Percentiles rank a stretch among this genome's conserved stretches.
Conservation (phyloP, 768 basidiomycete species). For the Amyloporia xantha region DNA sequence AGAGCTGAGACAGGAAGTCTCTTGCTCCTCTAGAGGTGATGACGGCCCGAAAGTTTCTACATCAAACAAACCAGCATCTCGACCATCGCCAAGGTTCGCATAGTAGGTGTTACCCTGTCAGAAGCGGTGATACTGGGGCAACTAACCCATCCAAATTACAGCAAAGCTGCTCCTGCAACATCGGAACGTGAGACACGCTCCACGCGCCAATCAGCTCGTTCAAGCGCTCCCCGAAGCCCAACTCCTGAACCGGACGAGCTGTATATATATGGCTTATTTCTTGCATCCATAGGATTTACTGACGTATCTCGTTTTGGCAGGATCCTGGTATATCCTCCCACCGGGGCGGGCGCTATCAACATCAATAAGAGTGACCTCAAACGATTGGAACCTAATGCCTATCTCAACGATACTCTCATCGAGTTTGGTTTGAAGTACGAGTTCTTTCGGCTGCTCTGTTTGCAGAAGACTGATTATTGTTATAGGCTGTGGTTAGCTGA, state of each 20-base stretch:
- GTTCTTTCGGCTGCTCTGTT: neutral
- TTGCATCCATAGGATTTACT: neutral
- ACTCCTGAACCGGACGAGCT: conserved; percentile 53
- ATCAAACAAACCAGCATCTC: neutral
- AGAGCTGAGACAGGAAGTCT: neutral
- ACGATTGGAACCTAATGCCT: conserved; percentile 74
- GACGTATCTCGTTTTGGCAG: conserved; percentile 30
- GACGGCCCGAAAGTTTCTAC: neutral
- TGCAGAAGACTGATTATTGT: conserved; percentile 4
- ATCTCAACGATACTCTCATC: conserved; percentile 92
- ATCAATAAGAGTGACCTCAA: conserved; percentile 74
- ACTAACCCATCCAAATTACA: neutral
- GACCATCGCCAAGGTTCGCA: neutral
- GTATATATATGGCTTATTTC: conserved; percentile 31
- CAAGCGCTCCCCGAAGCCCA: conserved; percentile 1
- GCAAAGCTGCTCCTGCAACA: neutral
- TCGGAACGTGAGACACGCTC: neutral
- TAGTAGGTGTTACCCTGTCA: neutral
- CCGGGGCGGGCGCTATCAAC: conserved; percentile 67
- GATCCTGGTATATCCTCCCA: conserved; percentile 70
- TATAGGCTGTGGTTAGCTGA: conserved; percentile 64
- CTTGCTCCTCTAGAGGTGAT: neutral
- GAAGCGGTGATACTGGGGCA: neutral
- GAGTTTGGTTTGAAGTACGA: conserved; percentile 92
- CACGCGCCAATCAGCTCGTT: conserved; percentile 9